phyloP scores from a whole-genome alignment of 352 stramenopile genomes.

The Halophytophthora batemanensis region DNA sequence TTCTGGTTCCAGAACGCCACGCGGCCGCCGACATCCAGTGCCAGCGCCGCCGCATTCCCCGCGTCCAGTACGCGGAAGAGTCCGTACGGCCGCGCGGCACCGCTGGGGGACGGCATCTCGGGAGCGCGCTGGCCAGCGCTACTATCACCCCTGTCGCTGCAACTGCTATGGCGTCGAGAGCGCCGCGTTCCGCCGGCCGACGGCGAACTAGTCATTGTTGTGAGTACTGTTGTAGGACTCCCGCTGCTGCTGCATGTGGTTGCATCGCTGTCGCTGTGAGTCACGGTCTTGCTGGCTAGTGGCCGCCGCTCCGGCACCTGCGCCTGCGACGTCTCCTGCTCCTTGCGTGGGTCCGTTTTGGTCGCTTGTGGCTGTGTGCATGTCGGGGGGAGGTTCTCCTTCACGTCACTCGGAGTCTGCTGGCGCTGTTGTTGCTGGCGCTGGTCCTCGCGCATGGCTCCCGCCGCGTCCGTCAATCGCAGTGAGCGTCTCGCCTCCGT shows the following conservation, averaged over 20 bases:
- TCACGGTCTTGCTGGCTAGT: not conserved
- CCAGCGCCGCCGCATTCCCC: constrained; percentile 49
- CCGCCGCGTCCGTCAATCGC: too few relatives aligned
- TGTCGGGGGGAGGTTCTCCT: too few relatives aligned
- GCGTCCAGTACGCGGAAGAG: constrained; percentile 50
- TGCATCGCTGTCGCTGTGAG: constrained; percentile 1
- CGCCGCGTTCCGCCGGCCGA: constrained; percentile 10
- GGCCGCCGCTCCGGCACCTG: not conserved
- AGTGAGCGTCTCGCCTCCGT: too few relatives aligned
- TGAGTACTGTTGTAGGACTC: not conserved
- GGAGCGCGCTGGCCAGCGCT: constrained; percentile 14
- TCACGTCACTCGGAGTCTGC: too few relatives aligned
- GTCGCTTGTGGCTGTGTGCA: too few relatives aligned
- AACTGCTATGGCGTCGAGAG: constrained; percentile 18
- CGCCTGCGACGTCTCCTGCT: too few relatives aligned
- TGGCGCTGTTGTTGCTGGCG: too few relatives aligned
- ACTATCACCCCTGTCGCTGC: constrained; percentile 11
- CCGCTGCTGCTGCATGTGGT: not conserved
- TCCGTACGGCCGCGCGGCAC: constrained; percentile 7
- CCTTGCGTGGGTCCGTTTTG: too few relatives aligned
- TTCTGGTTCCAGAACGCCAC: constrained; percentile 74
- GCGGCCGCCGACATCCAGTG: constrained; percentile 31
- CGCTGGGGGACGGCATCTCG: not conserved
- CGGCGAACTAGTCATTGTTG: not conserved
- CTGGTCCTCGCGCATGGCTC: too few relatives aligned